Percentiles rank a stretch among this genome's conserved stretches.
Conservation (phyloP, 129 eudicot genomes). For the Pittosporum tobira region DNA sequence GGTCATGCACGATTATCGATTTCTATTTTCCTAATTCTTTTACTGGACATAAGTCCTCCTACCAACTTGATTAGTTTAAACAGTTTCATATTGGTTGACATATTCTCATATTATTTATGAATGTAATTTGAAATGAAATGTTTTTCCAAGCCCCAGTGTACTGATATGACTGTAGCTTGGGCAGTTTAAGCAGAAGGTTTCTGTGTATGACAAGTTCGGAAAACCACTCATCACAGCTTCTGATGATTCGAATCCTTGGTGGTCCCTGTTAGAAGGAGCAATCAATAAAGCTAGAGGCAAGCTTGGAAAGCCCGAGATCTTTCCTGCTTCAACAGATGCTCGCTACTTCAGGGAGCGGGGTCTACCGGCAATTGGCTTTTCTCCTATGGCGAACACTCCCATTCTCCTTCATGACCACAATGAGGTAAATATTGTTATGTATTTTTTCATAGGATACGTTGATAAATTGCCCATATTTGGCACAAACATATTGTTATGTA, state of each 20-base stretch:
- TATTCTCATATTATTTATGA: no score
- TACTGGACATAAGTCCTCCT: no score
- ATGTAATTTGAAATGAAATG: conserved; percentile 6
- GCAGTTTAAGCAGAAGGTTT: conserved; percentile 72
- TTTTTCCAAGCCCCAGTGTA: conserved; percentile 1
- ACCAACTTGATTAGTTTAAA: no score
- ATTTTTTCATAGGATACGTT: neutral
- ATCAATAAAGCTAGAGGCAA: conserved; percentile 49
- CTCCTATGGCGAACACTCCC: conserved; percentile 99
- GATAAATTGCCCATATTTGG: neutral
- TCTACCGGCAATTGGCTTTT: conserved; percentile 87
- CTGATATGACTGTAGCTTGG: conserved; percentile 30
- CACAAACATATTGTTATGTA: neutral
- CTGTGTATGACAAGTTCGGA: conserved; percentile 56
- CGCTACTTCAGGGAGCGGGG: conserved; percentile 71
- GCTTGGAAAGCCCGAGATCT: conserved; percentile 77
- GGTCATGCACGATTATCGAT: no score
- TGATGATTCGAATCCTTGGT: conserved; percentile 90
- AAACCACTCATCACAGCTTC: conserved; percentile 54
- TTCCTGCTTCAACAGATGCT: conserved; percentile 92
- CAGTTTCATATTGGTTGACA: no score
- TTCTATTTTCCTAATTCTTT: no score
- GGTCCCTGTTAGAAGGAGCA: conserved; percentile 75
- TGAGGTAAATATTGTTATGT: conserved; percentile 43
- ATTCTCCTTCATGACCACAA: conserved; percentile 89